Evolutionary conservation across 208 protist species (phyloP).

Genomic region (Porcisia deanei): DNA sequence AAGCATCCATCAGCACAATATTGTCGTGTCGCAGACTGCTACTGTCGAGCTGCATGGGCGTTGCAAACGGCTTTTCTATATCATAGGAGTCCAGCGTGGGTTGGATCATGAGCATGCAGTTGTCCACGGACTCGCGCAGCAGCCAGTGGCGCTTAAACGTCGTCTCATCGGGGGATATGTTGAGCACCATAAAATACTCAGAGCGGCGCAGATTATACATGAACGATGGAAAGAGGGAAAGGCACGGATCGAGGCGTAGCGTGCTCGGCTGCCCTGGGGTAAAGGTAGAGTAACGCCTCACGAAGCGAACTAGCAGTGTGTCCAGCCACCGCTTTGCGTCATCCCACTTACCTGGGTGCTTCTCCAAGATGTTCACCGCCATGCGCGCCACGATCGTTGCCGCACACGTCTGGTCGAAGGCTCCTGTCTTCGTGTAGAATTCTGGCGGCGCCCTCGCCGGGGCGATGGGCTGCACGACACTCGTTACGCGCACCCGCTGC

Average conservation of each 20-base stretch:
- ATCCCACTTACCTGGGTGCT: slow-evolving; percentile 70
- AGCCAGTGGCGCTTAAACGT: slow-evolving; percentile 97
- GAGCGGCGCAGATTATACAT: slow-evolving; percentile 99
- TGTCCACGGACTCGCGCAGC: slow-evolving; percentile 93
- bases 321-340: slow-evolving; percentile 98
- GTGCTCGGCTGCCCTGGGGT: slow-evolving; percentile 82
- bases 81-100: slow-evolving; percentile 96
- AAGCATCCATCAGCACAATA: slow-evolving; percentile 99
- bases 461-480: slow-evolving; percentile 67
- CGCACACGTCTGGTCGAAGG: slow-evolving; percentile 97
- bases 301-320: slow-evolving; percentile 96
- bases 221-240: slow-evolving; percentile 98
- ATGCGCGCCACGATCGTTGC: slow-evolving; percentile 78
- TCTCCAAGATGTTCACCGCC: slow-evolving; percentile 71
- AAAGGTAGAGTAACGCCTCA: slow-evolving; percentile 95
- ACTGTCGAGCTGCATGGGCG: slow-evolving; percentile 94
- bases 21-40: slow-evolving; percentile 86
- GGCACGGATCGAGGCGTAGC: slow-evolving; percentile 87
- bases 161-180: slow-evolving; percentile 98
- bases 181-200: slow-evolving; percentile 97
- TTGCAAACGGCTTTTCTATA: slow-evolving; percentile 74
- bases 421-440: slow-evolving; percentile 47
- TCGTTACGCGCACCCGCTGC: slow-evolving; percentile 90
- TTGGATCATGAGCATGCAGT: slow-evolving; percentile 98
- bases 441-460: slow-evolving; percentile 35